phyloP scores from a whole-genome alignment of 257 asterid species.

The Sherardia arvensis region DNA sequence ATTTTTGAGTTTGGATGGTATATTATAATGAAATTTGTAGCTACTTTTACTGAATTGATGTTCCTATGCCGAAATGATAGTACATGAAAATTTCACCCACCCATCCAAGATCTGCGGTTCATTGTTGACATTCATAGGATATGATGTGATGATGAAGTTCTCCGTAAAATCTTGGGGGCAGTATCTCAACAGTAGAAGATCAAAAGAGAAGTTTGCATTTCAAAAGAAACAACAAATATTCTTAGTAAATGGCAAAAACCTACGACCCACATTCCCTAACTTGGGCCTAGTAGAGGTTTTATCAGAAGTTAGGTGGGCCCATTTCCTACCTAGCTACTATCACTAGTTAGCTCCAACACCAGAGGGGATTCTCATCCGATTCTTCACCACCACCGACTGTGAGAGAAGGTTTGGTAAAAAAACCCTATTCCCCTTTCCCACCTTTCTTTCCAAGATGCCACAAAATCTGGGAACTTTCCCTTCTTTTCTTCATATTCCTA shows the following conservation, averaged over 20 bases:
- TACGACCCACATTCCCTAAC: slow-evolving; percentile 28
- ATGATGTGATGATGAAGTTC: slow-evolving; percentile 9
- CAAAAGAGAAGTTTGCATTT: neutral
- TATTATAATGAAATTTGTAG: no score
- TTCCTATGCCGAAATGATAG: neutral
- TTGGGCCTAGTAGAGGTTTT: slow-evolving; percentile 13
- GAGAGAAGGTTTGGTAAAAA: slow-evolving; percentile 7
- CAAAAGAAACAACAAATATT: slow-evolving; percentile 16
- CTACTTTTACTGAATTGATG: neutral
- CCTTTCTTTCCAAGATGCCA: slow-evolving; percentile 24
- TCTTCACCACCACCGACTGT: neutral
- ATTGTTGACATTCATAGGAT: neutral
- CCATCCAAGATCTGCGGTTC: slow-evolving; percentile 4
- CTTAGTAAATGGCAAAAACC: slow-evolving; percentile 19
- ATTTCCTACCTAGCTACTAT: neutral
- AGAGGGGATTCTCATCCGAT: neutral
- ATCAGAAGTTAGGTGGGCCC: slow-evolving; percentile 21
- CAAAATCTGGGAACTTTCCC: slow-evolving; percentile 42
- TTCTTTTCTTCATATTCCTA: slow-evolving; percentile 1
- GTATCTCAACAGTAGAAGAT: slow-evolving; percentile 28
- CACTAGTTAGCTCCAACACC: neutral
- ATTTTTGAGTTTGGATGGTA: no score
- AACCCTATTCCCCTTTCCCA: neutral
- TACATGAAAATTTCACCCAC: slow-evolving; percentile 5
- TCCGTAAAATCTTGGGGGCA: slow-evolving; percentile 22